A percentile compares a stretch with the other conserved stretches of the same genome.
Conservation (phyloP, 768 basidiomycete genomes). For the Tulasnella sp. region DNA sequence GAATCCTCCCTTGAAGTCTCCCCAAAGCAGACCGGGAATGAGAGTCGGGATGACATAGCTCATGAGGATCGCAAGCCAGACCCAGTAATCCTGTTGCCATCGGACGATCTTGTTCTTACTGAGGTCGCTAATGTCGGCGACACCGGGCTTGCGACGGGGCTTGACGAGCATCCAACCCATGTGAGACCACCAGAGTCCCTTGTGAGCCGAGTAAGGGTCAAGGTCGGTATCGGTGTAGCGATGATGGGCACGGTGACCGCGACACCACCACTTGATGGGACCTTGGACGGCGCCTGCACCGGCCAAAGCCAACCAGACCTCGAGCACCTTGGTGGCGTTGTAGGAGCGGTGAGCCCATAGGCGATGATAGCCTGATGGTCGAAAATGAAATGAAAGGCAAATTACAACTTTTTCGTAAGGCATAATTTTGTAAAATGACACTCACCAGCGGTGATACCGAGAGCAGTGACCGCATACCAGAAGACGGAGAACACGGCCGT, state of each 20-base stretch:
- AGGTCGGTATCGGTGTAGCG: constrained; percentile 95
- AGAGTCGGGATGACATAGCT: constrained; percentile 66
- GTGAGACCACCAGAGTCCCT: constrained; percentile 80
- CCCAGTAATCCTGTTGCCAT: constrained; percentile 84
- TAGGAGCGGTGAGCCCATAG: constrained; percentile 96
- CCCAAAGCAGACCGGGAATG: constrained; percentile 75
- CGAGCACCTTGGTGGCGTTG: constrained; percentile 78
- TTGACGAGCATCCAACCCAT: constrained; percentile 92
- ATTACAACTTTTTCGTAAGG: constrained; percentile 2
- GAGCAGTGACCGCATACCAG: constrained; percentile 79
- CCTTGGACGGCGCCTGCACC: constrained; percentile 94
- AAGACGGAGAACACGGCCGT: constrained; percentile 62
- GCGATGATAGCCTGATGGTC: constrained; percentile 71
- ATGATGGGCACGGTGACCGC: constrained; percentile 96
- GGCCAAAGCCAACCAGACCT: constrained; percentile 73
- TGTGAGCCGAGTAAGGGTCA: constrained; percentile 90
- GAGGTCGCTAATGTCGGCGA: constrained; percentile 82
- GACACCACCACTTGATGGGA: constrained; percentile 98
- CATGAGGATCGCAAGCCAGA: constrained; percentile 59
- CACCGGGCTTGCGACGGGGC: constrained; percentile 80
- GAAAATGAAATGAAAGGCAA: constrained; percentile 21
- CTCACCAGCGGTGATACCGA: constrained; percentile 56
- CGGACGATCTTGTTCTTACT: constrained; percentile 67
- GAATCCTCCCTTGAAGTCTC: constrained; percentile 78
- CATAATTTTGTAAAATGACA: neutral